Conservation (phyloP, 371 early-diverging fungal species). For the Smittium mucronatum region DNA sequence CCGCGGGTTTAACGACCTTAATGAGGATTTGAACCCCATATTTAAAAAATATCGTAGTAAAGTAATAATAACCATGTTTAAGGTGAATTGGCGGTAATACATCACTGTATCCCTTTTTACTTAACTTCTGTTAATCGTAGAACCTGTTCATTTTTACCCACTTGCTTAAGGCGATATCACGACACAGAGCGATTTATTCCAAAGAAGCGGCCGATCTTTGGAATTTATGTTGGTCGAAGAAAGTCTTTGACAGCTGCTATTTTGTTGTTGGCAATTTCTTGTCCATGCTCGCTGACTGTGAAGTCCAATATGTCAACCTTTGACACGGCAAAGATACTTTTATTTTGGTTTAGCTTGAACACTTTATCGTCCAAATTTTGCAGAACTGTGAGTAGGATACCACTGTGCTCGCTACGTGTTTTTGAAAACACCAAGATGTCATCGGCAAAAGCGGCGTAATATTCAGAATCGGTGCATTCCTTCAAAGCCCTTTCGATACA, state of each 20-base stretch:
- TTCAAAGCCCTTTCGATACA: background rate
- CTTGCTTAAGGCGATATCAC: no score
- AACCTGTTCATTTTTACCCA: no score
- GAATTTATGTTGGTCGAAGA: background rate
- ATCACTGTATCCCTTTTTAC: no score
- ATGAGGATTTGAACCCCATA: background rate
- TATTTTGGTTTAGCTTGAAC: background rate
- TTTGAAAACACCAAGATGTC: background rate
- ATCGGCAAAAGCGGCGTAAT: background rate
- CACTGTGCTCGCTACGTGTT: background rate
- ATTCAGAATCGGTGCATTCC: background rate
- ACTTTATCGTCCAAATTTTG: background rate
- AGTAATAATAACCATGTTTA: no score
- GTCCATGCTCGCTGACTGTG: background rate
- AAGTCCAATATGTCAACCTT: background rate
- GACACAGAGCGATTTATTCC: no score
- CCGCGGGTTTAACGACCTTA: no score
- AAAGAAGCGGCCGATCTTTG: no score
- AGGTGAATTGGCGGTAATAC: no score
- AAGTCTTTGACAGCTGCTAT: background rate
- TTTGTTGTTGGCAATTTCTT: background rate
- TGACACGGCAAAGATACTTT: background rate
- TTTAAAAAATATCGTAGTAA: no score
- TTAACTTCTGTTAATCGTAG: no score
- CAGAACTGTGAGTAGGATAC: background rate